Evolutionary conservation across 331 rosid species (phyloP).

Genomic region (Malus hybrid): DNA sequence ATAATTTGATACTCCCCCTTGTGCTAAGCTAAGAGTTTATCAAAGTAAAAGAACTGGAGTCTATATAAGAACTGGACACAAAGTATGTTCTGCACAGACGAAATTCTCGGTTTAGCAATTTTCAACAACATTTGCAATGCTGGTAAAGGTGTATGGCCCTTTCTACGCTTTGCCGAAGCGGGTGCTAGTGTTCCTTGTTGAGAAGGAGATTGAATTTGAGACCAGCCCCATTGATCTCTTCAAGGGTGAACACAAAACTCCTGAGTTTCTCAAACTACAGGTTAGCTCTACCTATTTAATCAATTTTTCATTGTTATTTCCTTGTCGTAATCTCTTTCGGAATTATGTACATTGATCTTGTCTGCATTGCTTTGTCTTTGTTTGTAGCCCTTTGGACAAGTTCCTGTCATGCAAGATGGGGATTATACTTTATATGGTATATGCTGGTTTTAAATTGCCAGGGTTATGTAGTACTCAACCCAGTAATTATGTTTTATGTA

Average conservation of each 20-base stretch:
- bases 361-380: neutral
- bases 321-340: no score
- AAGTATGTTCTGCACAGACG: neutral
- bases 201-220: slow-evolving; percentile 13
- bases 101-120: neutral
- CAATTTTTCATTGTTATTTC: neutral
- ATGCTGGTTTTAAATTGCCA: neutral
- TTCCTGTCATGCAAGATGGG: slow-evolving; percentile 43
- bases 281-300: neutral
- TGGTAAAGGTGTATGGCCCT: slow-evolving; percentile 15
- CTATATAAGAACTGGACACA: neutral
- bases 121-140: neutral
- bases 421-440: slow-evolving; percentile 36
- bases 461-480: neutral
- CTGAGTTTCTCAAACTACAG: slow-evolving; percentile 8
- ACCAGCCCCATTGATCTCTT: slow-evolving; percentile 2
- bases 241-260: slow-evolving; percentile 3
- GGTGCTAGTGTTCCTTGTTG: slow-evolving; percentile 6
- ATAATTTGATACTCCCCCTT: neutral
- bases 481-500: neutral
- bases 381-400: slow-evolving; percentile 33
- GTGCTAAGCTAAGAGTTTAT: neutral
- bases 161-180: neutral
- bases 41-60: neutral
- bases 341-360: neutral